Conservation (phyloP, 2,329 filamentous ascomycete genomes). For the Penicillium sp. region DNA sequence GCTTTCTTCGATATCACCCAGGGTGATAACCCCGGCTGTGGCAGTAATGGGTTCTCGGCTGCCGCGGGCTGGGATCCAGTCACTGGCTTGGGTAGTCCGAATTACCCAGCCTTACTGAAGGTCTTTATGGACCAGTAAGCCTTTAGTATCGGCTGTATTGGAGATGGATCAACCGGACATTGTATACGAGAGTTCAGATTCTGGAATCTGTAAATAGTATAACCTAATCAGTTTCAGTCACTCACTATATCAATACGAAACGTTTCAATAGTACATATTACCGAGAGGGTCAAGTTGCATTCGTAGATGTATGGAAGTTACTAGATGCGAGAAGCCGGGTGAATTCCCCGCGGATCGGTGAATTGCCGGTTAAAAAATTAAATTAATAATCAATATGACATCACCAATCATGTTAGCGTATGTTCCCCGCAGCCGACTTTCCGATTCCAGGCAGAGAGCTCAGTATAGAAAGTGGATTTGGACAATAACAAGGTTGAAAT, state of each 20-base stretch:
- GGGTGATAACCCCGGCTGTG: constrained; percentile 30
- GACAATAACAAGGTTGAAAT: neutral
- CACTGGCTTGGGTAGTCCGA: constrained; percentile 33
- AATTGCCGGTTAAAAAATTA: constrained; percentile 5
- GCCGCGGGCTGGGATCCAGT: constrained; percentile 31
- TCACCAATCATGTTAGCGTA: constrained; percentile 3
- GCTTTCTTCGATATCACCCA: constrained; percentile 31
- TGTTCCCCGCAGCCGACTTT: too few species aligned
- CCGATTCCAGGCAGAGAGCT: too few species aligned
- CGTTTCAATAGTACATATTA: neutral
- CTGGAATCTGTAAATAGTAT: neutral
- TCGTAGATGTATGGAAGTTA: too few species aligned
- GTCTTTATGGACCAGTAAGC: constrained; percentile 27
- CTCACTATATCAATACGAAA: neutral
- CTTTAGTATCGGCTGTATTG: neutral
- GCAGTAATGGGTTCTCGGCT: constrained; percentile 27
- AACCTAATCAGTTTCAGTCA: neutral
- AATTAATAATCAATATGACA: constrained; percentile 12
- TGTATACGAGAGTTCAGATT: too few species aligned
- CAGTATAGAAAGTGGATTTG: too few species aligned
- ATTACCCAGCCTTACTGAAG: constrained; percentile 31
- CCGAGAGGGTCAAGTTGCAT: too few species aligned
- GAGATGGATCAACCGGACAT: neutral
- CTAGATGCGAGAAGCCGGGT: too few species aligned
- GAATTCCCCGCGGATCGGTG: too few species aligned